Conservation (phyloP, 495 filamentous ascomycete genomes). For the Penicillium waksmanii region DNA sequence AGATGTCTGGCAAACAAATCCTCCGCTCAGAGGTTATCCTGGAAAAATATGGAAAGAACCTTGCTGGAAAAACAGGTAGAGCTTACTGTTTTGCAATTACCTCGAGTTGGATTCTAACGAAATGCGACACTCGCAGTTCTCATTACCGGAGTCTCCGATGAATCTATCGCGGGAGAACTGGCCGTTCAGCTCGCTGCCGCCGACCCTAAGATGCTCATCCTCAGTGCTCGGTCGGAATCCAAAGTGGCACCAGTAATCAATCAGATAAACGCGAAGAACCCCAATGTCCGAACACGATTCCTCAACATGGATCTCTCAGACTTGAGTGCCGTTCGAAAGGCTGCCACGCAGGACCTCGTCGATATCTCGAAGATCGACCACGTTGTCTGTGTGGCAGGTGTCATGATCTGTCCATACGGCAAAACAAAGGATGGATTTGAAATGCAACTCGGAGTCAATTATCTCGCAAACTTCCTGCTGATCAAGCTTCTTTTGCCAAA, state of each 20-base stretch:
- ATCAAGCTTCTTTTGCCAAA: conserved; percentile 26
- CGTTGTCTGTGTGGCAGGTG: conserved; percentile 20
- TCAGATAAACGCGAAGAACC: conserved; percentile 18
- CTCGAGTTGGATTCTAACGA: no score
- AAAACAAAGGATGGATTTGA: conserved; percentile 29
- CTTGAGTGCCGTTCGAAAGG: conserved; percentile 13
- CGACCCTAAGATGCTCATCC: conserved; percentile 23
- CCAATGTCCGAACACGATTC: conserved; percentile 21
- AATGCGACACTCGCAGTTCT: conserved; percentile 13
- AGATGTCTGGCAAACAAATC: conserved; percentile 22
- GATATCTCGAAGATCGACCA: conserved; percentile 26
- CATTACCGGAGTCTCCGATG: conserved; percentile 25
- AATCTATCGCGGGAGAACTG: conserved; percentile 29
- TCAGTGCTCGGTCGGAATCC: conserved; percentile 22
- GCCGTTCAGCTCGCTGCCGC: conserved; percentile 19
- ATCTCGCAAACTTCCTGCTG: conserved; percentile 27
- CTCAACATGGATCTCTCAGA: conserved; percentile 25
- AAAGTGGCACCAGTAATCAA: conserved; percentile 15
- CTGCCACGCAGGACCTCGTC: conserved; percentile 9
- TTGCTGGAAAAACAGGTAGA: conserved; percentile 27
- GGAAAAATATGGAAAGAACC: conserved; percentile 25
- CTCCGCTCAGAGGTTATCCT: conserved; percentile 27
- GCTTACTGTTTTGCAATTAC: background rate
- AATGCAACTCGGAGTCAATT: conserved; percentile 27
- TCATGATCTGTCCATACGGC: conserved; percentile 24